These are phyloP conservation scores for Sporisorium exsertum DNA, from an alignment of 1,284 basidiomycete species.

Conservation along the genomic window DNA sequence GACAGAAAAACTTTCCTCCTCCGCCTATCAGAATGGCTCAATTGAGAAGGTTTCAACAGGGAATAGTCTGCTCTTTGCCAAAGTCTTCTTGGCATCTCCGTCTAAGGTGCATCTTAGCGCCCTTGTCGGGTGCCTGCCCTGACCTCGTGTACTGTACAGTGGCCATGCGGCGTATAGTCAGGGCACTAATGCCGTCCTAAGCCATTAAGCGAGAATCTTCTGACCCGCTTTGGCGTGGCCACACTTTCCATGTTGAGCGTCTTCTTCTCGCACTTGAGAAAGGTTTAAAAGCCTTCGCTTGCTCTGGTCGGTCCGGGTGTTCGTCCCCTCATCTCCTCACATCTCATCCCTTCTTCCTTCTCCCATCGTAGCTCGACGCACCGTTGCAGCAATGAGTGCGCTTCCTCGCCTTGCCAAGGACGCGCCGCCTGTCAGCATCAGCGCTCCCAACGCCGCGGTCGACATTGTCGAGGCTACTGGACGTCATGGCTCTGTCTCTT, in stretches of 20 bases:
- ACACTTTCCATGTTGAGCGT: not conserved
- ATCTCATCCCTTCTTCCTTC: not conserved
- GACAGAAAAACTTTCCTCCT: not conserved
- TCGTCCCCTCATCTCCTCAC: too few species aligned
- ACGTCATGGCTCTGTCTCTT: slow-evolving; percentile 26
- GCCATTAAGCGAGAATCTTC: not conserved
- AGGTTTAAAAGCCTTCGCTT: not conserved
- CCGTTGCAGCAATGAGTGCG: slow-evolving; percentile 17
- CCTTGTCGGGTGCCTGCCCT: not conserved
- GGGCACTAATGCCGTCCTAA: not conserved
- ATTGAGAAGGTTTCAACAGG: not conserved
- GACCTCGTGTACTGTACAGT: not conserved
- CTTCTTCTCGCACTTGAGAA: not conserved
- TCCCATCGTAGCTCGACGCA: not conserved
- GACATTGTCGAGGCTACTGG: slow-evolving; percentile 13
- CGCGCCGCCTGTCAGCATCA: slow-evolving; percentile 25
- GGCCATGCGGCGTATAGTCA: not conserved
- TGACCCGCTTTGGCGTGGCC: not conserved
- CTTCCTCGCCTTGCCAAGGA: slow-evolving; percentile 26
- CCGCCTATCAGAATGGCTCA: not conserved
- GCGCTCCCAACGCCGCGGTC: slow-evolving; percentile 11
- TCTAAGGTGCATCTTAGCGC: not conserved
- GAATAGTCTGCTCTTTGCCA: too few species aligned
- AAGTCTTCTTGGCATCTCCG: too few species aligned
- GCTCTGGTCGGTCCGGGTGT: not conserved